phyloP scores from a whole-genome alignment of 345 rosid genomes.

The Excoecaria agallocha region DNA sequence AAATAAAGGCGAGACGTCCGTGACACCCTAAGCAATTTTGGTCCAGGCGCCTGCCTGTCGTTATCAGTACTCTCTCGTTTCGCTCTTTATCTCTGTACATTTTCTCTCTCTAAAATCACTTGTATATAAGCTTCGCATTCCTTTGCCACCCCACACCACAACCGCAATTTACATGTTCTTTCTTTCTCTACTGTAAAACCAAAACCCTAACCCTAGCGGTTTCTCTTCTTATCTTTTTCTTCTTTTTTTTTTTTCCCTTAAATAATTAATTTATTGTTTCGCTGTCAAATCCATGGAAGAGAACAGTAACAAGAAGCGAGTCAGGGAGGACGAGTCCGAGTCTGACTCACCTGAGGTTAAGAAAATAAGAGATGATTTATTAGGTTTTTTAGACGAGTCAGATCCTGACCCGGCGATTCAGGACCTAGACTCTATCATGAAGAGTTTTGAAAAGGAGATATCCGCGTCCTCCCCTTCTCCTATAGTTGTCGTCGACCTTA shows the following conservation, averaged over 20 bases:
- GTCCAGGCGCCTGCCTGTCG: slow-evolving; percentile 46
- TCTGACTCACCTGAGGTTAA: slow-evolving; percentile 40
- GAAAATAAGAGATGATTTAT: slow-evolving; percentile 43
- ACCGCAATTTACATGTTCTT: slow-evolving; percentile 3
- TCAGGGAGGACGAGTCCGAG: slow-evolving; percentile 37
- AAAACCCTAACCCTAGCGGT: slow-evolving; percentile 3
- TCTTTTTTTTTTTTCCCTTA: background rate
- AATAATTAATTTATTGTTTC: too few relatives aligned
- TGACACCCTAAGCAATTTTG: slow-evolving; percentile 39
- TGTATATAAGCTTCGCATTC: slow-evolving; percentile 44
- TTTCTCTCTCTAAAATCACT: slow-evolving; percentile 34
- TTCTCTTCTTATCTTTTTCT: too few relatives aligned
- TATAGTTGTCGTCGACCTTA: slow-evolving; percentile 16
- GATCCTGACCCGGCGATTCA: slow-evolving; percentile 21
- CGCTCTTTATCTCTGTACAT: slow-evolving; percentile 27
- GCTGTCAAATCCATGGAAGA: slow-evolving; percentile 31
- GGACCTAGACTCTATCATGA: slow-evolving; percentile 29
- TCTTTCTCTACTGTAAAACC: slow-evolving; percentile 16
- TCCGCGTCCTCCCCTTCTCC: slow-evolving; percentile 11
- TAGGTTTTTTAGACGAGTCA: slow-evolving; percentile 23
- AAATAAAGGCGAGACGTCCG: slow-evolving; percentile 39
- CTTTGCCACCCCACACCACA: slow-evolving; percentile 28
- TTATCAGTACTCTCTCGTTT: slow-evolving; percentile 20
- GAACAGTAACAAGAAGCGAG: slow-evolving; percentile 37
- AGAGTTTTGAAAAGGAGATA: slow-evolving; percentile 26